Conservation (phyloP, 2,329 filamentous ascomycete genomes). For the Verticillium tricorpus region DNA sequence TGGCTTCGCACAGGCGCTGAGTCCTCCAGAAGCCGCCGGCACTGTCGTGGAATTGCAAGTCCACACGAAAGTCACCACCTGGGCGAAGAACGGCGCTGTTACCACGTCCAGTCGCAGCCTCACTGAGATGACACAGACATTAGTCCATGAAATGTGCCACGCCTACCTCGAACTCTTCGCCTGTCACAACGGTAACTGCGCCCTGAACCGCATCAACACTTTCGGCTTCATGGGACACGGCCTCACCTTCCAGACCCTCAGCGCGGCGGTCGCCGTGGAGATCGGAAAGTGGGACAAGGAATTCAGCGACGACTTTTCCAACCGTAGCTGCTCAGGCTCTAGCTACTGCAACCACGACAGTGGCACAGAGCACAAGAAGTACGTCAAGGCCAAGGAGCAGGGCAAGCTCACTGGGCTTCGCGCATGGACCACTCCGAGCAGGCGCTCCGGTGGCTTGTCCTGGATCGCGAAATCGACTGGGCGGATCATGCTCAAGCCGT, state of each 20-base stretch:
- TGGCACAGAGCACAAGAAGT: neutral
- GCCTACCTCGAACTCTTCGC: conserved; percentile 3
- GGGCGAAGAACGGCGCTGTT: no score
- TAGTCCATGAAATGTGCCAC: conserved; percentile 12
- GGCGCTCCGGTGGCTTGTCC: no score
- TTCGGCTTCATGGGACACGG: conserved; percentile 1
- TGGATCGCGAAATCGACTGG: no score
- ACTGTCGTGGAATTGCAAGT: neutral
- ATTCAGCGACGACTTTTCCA: neutral
- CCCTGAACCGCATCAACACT: conserved; percentile 1
- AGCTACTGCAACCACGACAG: neutral
- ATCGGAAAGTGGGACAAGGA: neutral
- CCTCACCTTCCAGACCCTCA: neutral
- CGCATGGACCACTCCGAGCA: no score
- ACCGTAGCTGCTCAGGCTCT: neutral
- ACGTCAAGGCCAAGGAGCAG: no score
- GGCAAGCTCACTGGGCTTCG: no score
- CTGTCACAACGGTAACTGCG: neutral
- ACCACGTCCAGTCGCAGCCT: neutral
- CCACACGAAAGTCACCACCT: neutral
- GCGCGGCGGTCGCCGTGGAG: neutral
- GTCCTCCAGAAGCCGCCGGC: neutral
- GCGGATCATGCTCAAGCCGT: no score
- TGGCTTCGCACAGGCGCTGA: neutral
- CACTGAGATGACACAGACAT: neutral